Evolutionary conservation across 257 asterid species (phyloP).

Genomic region (Marsdenia floribunda): DNA sequence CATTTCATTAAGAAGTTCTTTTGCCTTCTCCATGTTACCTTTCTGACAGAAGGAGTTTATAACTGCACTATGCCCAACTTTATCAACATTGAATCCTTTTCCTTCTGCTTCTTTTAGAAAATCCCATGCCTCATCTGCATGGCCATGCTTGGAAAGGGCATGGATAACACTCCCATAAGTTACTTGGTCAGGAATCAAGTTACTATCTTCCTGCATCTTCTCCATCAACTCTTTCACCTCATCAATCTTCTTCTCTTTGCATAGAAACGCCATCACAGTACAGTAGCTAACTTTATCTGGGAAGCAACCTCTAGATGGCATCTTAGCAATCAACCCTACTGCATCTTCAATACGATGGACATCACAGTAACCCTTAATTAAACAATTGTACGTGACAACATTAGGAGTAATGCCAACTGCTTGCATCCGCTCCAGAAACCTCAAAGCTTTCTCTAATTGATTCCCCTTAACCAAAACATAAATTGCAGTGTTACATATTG

Average conservation of each 20-base stretch:
- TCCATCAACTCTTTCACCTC: conserved; percentile 58
- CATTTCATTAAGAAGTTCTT: conserved; percentile 78
- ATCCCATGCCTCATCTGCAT: conserved; percentile 61
- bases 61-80: conserved; percentile 68
- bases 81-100: conserved; percentile 62
- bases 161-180: conserved; percentile 67
- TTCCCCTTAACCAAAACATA: conserved; percentile 82
- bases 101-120: conserved; percentile 74
- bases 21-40: conserved; percentile 63
- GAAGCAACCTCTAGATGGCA: conserved; percentile 61
- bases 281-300: conserved; percentile 84
- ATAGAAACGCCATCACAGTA: conserved; percentile 62
- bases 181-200: conserved; percentile 62
- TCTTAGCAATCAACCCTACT: conserved; percentile 54
- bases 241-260: conserved; percentile 55
- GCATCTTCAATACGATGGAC: conserved; percentile 48
- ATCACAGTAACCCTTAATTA: conserved; percentile 89
- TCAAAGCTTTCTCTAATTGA: conserved; percentile 65
- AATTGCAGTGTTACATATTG: conserved; percentile 68
- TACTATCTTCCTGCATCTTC: conserved; percentile 62
- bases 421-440: conserved; percentile 71
- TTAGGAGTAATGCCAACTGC: conserved; percentile 66
- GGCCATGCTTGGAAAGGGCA: conserved; percentile 69
- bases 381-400: conserved; percentile 65
- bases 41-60: conserved; percentile 62